These are phyloP conservation scores for Elsinoe ampelina DNA, from an alignment of 2,329 filamentous ascomycete genomes.

Conservation along the genomic window DNA sequence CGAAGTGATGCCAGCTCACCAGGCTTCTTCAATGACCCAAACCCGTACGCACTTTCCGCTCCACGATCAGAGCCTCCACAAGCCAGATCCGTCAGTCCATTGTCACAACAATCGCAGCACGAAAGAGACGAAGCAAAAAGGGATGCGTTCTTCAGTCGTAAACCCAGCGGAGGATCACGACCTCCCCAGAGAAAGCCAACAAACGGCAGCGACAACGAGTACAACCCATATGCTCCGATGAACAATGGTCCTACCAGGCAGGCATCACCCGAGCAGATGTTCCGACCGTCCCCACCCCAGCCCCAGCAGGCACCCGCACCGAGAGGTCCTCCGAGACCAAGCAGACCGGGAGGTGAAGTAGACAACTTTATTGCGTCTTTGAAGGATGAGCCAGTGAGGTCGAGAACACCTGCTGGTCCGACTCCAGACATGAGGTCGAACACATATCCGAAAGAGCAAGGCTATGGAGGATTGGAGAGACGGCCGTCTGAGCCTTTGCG, in stretches of 20 bases:
- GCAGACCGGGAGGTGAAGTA: constrained; percentile 23
- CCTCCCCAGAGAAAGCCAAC: neutral
- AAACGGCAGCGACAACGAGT: constrained; percentile 2
- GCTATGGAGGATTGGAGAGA: neutral
- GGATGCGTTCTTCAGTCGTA: constrained; percentile 5
- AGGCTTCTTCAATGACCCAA: constrained; percentile 8
- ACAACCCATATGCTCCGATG: constrained; percentile 1
- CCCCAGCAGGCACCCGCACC: constrained; percentile 13
- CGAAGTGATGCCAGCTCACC: constrained; percentile 17
- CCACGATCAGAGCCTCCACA: neutral
- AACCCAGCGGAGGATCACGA: neutral
- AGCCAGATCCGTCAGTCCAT: neutral
- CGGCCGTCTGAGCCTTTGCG: constrained; percentile 8
- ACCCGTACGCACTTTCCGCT: neutral
- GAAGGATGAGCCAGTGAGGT: constrained; percentile 5
- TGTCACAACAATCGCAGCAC: neutral
- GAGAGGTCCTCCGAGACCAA: constrained; percentile 24
- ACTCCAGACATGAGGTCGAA: constrained; percentile 5
- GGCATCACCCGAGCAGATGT: neutral
- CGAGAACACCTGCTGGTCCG: neutral
- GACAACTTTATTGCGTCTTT: constrained; percentile 13
- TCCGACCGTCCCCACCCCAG: constrained; percentile 13
- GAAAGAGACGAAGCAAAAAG: constrained; percentile 11
- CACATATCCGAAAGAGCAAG: neutral
- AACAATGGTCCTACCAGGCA: neutral